Conservation (phyloP, 164 flowering plant genomes). For the Umbellularia californica region DNA sequence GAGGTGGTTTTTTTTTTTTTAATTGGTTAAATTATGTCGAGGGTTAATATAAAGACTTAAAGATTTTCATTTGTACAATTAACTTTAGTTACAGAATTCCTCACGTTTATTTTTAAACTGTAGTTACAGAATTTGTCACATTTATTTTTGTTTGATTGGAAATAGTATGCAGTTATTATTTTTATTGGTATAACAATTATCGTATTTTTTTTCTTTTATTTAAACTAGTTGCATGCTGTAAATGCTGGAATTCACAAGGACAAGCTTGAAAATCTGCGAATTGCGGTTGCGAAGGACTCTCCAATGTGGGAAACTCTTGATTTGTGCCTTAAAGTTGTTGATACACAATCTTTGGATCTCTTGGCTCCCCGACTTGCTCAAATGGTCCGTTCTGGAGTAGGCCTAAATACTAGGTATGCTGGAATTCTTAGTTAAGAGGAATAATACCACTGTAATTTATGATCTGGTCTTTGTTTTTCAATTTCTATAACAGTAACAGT, state of each 20-base stretch:
- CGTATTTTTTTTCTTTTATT: conserved; percentile 6
- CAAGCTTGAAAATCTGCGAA: conserved; percentile 88
- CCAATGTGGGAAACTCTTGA: conserved; percentile 99
- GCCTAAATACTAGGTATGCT: conserved; percentile 84
- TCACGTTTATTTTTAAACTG: no score
- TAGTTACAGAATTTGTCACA: no score
- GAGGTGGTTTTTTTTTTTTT: conserved; percentile 45
- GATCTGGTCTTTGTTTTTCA: background rate
- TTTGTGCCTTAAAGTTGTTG: conserved; percentile 70
- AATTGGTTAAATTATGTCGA: no score
- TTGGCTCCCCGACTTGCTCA: conserved; percentile 93
- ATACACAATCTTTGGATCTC: conserved; percentile 58
- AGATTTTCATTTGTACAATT: no score
- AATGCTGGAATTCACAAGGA: conserved; percentile 82
- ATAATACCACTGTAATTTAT: background rate
- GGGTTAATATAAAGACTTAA: no score
- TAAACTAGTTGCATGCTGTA: conserved; percentile 73
- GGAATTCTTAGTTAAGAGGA: background rate
- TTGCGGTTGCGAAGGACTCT: conserved; percentile 91
- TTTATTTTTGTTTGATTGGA: no score
- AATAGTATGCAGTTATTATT: no score
- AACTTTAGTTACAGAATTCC: no score
- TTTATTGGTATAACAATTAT: no score
- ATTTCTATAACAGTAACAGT: background rate
- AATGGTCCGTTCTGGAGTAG: conserved; percentile 85